A percentile compares a stretch with the other conserved stretches of the same genome.
Evolutionary conservation across 2,329 filamentous ascomycete species (phyloP).

Genomic region (Pseudopyricularia javanii): DNA sequence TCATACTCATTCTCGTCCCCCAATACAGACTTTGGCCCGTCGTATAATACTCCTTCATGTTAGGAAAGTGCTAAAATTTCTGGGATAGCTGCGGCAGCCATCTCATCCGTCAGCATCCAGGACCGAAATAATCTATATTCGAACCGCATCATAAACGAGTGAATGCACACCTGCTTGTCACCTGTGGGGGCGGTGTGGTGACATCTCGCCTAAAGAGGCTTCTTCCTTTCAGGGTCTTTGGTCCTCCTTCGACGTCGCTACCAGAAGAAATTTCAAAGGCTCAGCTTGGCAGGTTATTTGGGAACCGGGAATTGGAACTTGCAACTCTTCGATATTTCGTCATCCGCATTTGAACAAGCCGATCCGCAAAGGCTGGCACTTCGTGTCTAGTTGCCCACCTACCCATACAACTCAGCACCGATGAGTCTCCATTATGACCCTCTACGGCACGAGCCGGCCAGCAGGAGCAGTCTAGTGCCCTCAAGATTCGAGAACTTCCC

Average conservation of each 20-base stretch:
- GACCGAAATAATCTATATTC: not conserved
- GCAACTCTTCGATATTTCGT: not conserved
- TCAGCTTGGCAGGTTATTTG: slow-evolving; percentile 12
- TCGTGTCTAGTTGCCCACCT: not conserved
- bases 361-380: not conserved
- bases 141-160: not conserved
- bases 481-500: slow-evolving; percentile 14
- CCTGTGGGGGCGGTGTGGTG: not conserved
- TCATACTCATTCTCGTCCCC: too few species aligned
- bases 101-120: not conserved
- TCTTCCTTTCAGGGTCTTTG: not conserved
- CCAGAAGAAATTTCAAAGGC: slow-evolving; percentile 9
- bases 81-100: not conserved
- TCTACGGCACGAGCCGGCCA: slow-evolving; percentile 5
- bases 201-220: not conserved
- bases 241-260: slow-evolving; percentile 11
- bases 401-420: not conserved
- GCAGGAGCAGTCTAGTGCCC: not conserved
- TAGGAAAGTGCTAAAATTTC: not conserved
- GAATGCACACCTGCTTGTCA: not conserved
- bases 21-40: too few species aligned
- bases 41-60: too few species aligned
- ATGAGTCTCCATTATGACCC: slow-evolving; percentile 13
- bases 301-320: not conserved
- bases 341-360: not conserved